phyloP scores from a whole-genome alignment of 2,329 filamentous ascomycete species.

The Teratosphaeria pseudoeucalypti region DNA sequence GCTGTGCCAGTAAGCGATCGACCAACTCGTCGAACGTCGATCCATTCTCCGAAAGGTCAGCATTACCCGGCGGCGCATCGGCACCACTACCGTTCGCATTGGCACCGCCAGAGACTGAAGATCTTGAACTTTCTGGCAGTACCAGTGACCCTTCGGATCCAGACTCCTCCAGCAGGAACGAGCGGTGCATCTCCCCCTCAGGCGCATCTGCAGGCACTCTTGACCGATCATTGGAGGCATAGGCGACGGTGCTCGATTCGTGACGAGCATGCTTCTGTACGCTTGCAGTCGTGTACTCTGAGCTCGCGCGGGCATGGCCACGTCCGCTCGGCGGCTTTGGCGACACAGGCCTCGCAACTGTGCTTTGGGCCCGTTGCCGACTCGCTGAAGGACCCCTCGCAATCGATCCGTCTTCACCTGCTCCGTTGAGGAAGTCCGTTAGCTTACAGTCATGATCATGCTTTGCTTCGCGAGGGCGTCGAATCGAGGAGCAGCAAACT shows the following conservation, averaged over 20 bases:
- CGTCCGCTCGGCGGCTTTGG: conserved; percentile 27
- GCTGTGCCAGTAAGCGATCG: conserved; percentile 72
- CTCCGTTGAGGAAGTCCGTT: background rate
- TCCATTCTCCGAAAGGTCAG: conserved; percentile 40
- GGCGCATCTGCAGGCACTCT: conserved; percentile 27
- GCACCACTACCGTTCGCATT: background rate
- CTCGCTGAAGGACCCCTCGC: conserved; percentile 18
- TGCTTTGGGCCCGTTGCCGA: conserved; percentile 36
- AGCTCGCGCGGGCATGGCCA: conserved; percentile 38
- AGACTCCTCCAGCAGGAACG: conserved; percentile 60
- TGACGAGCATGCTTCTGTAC: conserved; percentile 20
- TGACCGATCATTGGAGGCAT: conserved; percentile 16
- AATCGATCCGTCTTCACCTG: conserved; percentile 7
- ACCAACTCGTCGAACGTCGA: conserved; percentile 50
- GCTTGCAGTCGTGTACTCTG: conserved; percentile 30
- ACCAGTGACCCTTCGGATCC: conserved; percentile 42
- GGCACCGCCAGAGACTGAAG: background rate
- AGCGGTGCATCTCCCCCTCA: conserved; percentile 39
- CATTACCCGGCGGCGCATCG: background rate
- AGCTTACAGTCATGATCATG: background rate
- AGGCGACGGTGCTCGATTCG: conserved; percentile 22
- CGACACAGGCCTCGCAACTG: conserved; percentile 31
- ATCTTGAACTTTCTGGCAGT: background rate
- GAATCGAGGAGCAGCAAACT: background rate
- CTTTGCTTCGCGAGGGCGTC: background rate